Evolutionary conservation across 2,329 filamentous ascomycete genomes (phyloP), one percentile per base, ranked within the genome.

Genomic region (Colletotrichum acutatum): DNA sequence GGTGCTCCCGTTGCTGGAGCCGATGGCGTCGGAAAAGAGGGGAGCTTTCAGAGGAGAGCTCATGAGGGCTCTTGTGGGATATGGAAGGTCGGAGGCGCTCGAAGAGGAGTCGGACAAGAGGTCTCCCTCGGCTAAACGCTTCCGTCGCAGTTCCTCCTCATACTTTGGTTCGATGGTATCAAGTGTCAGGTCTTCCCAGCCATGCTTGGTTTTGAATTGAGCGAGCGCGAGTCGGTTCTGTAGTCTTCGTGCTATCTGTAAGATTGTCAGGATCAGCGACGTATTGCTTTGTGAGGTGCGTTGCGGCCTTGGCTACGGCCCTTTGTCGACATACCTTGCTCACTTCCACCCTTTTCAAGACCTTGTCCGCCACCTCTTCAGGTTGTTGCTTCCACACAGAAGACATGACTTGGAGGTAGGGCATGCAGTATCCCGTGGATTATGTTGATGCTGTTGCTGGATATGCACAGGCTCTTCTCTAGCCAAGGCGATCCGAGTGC

Each of bases 191-290:
- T 97, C 94, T 84, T 98, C 93, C 92, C 95, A 97, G 81, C 95
- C 95, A 85, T 97, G 93, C 84, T 97, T 95, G 77, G 97, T 95
- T 86, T 98, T 98, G 89, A 98, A 97, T 83, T 97, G 97, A 81
- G 97, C 97, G 76, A 98, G 91, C 72, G 97, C 96, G 73, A 99
- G 91, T 75, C 96, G 94, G 86, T 97, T 95, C 85, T 98, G 95
- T 68, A 99, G 88, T 79, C 93, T 94, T 81, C 96, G 90, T 78
- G 95, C 97, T 86, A 99, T 97, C 97, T 98, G 81, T 68, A 78
- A 34, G 74, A 14, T 19, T 54, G 5, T 19, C 34, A 32, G 32
- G 14, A 52, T 74, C 32, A 74, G 67, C 9, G 19, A 58, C 32
- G n/a, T 14, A 4, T 12, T 19, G 30, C 22, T 2, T 9, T 30